These are phyloP conservation scores for Chlamydomonas applanata DNA, from an alignment of 139 green algal genomes.

Conservation along the genomic window DNA sequence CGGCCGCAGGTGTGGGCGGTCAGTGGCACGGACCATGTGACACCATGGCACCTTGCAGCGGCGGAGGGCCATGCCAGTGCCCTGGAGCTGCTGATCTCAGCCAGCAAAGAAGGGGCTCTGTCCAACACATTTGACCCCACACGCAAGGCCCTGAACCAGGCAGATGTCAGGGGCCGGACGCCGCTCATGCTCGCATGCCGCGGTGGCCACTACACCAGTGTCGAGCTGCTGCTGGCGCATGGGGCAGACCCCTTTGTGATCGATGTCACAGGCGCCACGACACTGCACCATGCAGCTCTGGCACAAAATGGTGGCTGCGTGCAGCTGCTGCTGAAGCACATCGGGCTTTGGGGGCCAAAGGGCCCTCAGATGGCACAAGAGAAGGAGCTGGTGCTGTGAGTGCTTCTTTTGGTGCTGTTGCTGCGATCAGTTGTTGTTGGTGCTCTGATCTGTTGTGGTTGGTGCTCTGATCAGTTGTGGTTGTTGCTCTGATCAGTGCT, in stretches of 20 bases:
- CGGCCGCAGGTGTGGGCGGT: no score
- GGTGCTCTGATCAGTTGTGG: no score
- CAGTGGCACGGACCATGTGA: not conserved
- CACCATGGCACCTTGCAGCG: slow-evolving; percentile 19
- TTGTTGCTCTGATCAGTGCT: no score
- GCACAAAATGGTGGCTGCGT: slow-evolving; percentile 14
- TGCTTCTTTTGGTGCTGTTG: not conserved
- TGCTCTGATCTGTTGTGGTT: no score
- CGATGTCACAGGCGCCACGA: slow-evolving; percentile 8
- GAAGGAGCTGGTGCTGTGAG: slow-evolving; percentile 3
- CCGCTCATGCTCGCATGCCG: slow-evolving; percentile 31
- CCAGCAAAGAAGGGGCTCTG: slow-evolving; percentile 6
- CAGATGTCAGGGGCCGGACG: slow-evolving; percentile 27
- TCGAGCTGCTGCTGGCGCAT: slow-evolving; percentile 19
- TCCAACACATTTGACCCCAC: slow-evolving; percentile 34
- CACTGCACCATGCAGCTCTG: slow-evolving; percentile 25
- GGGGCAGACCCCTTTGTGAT: slow-evolving; percentile 14
- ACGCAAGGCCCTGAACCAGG: not conserved
- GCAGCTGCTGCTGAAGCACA: slow-evolving; percentile 26
- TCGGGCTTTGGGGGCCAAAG: slow-evolving; percentile 1
- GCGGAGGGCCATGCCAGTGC: slow-evolving; percentile 11
- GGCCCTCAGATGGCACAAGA: not conserved
- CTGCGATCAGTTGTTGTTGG: not conserved
- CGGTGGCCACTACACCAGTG: slow-evolving; percentile 19
- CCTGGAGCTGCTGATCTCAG: slow-evolving; percentile 17